Conservation (phyloP, 495 filamentous ascomycete genomes). For the Xylaria nigripes region DNA sequence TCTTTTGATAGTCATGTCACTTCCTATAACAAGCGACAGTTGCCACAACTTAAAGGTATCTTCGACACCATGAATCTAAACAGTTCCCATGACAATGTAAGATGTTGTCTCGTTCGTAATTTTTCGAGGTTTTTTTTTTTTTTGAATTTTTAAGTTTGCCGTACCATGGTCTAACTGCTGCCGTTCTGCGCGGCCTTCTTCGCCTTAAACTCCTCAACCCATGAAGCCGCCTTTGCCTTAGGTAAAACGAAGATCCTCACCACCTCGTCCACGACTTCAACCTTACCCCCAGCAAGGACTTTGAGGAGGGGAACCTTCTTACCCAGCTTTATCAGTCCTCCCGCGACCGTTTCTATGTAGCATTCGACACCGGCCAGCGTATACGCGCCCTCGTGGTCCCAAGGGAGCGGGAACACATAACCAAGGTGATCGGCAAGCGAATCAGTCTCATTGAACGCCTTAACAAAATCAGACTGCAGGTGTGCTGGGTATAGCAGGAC, state of each 20-base stretch:
- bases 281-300: slow-evolving; percentile 64
- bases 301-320: slow-evolving; percentile 71
- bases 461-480: slow-evolving; percentile 80
- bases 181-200: slow-evolving; percentile 44
- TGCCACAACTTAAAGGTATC: too few species aligned
- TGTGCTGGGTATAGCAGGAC: slow-evolving; percentile 76
- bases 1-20: too few species aligned
- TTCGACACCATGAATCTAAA: too few species aligned
- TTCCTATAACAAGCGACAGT: too few species aligned
- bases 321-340: slow-evolving; percentile 83
- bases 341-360: slow-evolving; percentile 73
- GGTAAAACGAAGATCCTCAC: slow-evolving; percentile 76
- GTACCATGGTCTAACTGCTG: not conserved
- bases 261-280: slow-evolving; percentile 81
- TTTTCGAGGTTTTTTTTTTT: too few species aligned
- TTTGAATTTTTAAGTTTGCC: too few species aligned
- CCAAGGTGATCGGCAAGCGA: slow-evolving; percentile 61
- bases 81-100: too few species aligned
- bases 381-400: slow-evolving; percentile 70
- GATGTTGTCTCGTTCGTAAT: too few species aligned
- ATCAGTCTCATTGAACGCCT: slow-evolving; percentile 66
- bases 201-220: slow-evolving; percentile 75
- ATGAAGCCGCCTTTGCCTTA: slow-evolving; percentile 53
- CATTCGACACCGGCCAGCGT: slow-evolving; percentile 61
- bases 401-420: slow-evolving; percentile 75